A percentile compares a stretch with the other conserved stretches of the same genome.
These are phyloP conservation scores for Allomyces macrogynus DNA, from an alignment of 192 early-diverging fungal species.

Conservation along the genomic window DNA sequence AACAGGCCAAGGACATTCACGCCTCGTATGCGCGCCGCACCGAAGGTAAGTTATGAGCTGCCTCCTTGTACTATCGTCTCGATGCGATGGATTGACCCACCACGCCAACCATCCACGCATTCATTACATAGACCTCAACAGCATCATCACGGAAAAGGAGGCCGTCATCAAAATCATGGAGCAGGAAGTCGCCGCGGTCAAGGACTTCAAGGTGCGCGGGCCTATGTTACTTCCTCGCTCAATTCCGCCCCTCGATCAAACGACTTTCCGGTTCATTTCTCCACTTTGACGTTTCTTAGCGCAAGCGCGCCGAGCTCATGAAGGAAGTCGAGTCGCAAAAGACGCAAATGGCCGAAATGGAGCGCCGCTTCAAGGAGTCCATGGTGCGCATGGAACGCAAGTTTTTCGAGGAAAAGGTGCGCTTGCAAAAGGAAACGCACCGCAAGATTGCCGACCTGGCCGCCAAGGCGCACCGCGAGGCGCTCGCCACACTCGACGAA, in stretches of 20 bases:
- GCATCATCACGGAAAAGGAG: constrained; percentile 30
- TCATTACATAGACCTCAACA: constrained; percentile 21
- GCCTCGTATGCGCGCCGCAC: constrained; percentile 24
- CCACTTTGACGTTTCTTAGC: constrained; percentile 7
- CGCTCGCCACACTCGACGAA: constrained; percentile 28
- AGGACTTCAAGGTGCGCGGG: constrained; percentile 37
- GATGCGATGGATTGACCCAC: constrained; percentile 2
- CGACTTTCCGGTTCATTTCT: no score
- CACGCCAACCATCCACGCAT: no score
- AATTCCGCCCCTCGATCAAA: no score
- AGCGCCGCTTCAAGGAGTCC: constrained; percentile 31
- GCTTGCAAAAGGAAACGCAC: constrained; percentile 40
- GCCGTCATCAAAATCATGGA: constrained; percentile 36
- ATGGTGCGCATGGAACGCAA: constrained; percentile 37
- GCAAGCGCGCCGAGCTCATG: constrained; percentile 36
- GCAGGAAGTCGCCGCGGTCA: constrained; percentile 37
- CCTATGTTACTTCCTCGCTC: not conserved
- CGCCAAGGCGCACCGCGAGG: constrained; percentile 37
- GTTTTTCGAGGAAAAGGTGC: constrained; percentile 45
- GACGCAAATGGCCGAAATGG: constrained; percentile 28
- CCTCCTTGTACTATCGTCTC: no score
- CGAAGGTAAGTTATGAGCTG: constrained; percentile 16
- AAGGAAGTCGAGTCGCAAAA: constrained; percentile 34
- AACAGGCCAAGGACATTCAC: constrained; percentile 16
- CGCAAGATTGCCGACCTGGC: constrained; percentile 38